Conservation (phyloP, 768 basidiomycete species). For the Stropharia rugosoannulata region DNA sequence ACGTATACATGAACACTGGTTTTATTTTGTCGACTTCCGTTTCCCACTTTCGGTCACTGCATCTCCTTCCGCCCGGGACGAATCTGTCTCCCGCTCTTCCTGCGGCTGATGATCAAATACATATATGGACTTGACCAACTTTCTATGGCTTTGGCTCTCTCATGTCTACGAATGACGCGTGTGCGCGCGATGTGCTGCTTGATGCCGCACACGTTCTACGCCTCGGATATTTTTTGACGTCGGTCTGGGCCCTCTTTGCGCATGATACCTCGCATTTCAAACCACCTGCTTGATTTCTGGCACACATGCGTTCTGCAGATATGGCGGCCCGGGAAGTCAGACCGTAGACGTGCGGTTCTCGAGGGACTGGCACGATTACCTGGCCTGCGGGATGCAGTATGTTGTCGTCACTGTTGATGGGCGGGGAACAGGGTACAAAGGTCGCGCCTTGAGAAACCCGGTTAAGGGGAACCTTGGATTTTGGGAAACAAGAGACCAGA, state of each 20-base stretch:
- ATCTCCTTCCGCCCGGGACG: neutral
- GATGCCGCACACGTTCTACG: too few relatives aligned
- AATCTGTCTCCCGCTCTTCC: neutral
- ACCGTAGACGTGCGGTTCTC: conserved; percentile 62
- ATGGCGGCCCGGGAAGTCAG: conserved; percentile 91
- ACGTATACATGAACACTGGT: too few relatives aligned
- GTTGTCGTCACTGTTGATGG: conserved; percentile 90
- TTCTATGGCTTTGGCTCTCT: too few relatives aligned
- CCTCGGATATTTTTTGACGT: too few relatives aligned
- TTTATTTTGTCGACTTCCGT: neutral
- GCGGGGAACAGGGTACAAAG: conserved; percentile 91
- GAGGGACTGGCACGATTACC: conserved; percentile 86
- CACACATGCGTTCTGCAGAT: conserved; percentile 39
- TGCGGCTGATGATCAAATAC: neutral
- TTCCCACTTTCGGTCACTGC: neutral
- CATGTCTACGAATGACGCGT: too few relatives aligned
- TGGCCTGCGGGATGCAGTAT: conserved; percentile 79
- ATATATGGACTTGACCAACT: too few relatives aligned
- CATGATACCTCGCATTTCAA: too few relatives aligned
- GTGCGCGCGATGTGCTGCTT: too few relatives aligned
- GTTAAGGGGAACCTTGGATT: conserved; percentile 89
- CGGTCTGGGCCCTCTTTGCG: too few relatives aligned
- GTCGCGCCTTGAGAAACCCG: conserved; percentile 78
- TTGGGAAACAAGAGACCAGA: conserved; percentile 88
- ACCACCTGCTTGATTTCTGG: neutral